Evolutionary conservation across 2,329 filamentous ascomycete genomes (phyloP).

Genomic region (Fusarium luffae): DNA sequence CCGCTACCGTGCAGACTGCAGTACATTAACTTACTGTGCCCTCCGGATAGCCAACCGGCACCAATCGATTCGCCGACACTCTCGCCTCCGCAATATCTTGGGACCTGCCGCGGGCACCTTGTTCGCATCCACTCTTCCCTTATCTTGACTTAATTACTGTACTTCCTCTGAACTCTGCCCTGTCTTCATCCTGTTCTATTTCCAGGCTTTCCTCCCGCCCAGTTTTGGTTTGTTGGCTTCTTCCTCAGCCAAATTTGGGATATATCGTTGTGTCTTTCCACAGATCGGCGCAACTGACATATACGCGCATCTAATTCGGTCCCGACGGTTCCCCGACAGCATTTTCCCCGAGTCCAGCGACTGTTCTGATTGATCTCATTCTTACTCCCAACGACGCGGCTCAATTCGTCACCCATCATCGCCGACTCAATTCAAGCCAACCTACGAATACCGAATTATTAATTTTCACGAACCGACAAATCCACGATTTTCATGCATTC

Average conservation of each 20-base stretch:
- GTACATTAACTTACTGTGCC: slow-evolving; percentile 33
- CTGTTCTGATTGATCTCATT: slow-evolving; percentile 3
- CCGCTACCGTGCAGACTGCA: slow-evolving; percentile 15
- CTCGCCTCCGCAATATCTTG: slow-evolving; percentile 49
- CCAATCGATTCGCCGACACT: slow-evolving; percentile 43
- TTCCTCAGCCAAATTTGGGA: slow-evolving; percentile 11
- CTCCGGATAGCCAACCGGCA: slow-evolving; percentile 36
- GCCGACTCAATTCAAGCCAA: not conserved
- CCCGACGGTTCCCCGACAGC: slow-evolving; percentile 9
- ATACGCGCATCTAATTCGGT: slow-evolving; percentile 1
- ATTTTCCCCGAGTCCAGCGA: slow-evolving; percentile 6
- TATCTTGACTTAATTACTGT: slow-evolving; percentile 31
- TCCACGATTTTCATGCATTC: slow-evolving; percentile 44
- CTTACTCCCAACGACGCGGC: not conserved
- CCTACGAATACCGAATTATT: not conserved
- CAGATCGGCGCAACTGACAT: slow-evolving; percentile 1
- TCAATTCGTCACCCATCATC: not conserved
- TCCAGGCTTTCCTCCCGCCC: slow-evolving; percentile 11
- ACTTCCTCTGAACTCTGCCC: slow-evolving; percentile 27
- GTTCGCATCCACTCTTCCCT: slow-evolving; percentile 41
- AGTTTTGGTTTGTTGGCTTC: slow-evolving; percentile 4
- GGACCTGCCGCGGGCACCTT: slow-evolving; percentile 42
- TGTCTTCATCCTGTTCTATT: slow-evolving; percentile 25
- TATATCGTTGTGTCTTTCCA: not conserved
- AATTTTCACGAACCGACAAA: not conserved